Base-by-base conservation (phyloP, 495 filamentous ascomycete species). In the Penicillium chermesinum region DNA sequence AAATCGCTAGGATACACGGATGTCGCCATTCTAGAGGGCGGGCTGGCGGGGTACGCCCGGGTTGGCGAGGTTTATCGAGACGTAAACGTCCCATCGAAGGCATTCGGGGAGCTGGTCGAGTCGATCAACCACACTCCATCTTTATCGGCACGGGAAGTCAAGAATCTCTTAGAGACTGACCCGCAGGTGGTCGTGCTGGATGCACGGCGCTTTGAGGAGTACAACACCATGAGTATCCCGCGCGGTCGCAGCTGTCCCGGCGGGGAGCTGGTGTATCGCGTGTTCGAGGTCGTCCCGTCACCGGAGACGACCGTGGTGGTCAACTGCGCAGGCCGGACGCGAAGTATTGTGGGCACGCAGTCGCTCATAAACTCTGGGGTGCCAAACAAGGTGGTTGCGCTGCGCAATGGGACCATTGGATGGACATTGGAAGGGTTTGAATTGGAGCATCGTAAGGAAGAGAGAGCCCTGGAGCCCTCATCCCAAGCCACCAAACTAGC, bases 31-130 rank as follows among this genome's bases (percentile, higher is more conserved):
- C 37, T 62, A 1, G 39, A 60, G 40, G 57, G 56, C 9, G 59
- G 57, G 16, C 44, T 62, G 4, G 44, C 53, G n/a, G 50, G 16
- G 0, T 62, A 62, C 34, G 32, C 50, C 1, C 47, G 33, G 2
- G 45, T 57, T 12, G 59, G 59, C 0, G 59, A 62, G 21, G 53
- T 62, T 4, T 62, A 62, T 43, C 57, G 59, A 15, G 59, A 62
- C 52, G 57, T 62, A n/a, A 50, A 50, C 38, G 59, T 62, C 1
- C 59, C 59, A 7, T 62, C 59, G 13, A 62, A 62, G 38, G 59
- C 59, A 21, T 62, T 62, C 37, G 59, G 59, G 22, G 59, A 62
- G 36, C 51, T 62, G 5, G 59, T 62, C 20, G 59, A 62, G 38
- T 57, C 59, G 0, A 62, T 62, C 50, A 54, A 49, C 38, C 53